phyloP scores from a whole-genome alignment of 2,329 filamentous ascomycete genomes.

The Neurospora crassa region DNA sequence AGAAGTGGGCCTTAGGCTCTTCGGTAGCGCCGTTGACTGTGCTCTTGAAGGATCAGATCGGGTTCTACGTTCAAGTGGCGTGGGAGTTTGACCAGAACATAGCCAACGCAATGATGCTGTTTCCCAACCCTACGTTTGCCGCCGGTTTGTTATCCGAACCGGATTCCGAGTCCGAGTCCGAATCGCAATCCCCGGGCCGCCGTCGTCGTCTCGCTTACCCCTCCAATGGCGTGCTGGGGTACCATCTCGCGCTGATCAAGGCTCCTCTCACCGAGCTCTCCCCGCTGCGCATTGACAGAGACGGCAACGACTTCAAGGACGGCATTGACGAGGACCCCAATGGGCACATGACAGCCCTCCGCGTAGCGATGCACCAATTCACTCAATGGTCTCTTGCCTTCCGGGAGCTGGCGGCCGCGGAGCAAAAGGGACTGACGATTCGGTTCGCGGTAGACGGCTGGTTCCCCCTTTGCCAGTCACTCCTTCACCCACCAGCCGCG shows the following conservation, averaged over 20 bases:
- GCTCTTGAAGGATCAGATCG: not conserved
- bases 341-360: slow-evolving; percentile 14
- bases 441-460: slow-evolving; percentile 40
- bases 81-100: not conserved
- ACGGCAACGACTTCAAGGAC: not conserved
- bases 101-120: not conserved
- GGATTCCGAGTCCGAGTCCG: not conserved
- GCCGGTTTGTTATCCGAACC: slow-evolving; percentile 21
- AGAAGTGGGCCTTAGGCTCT: not conserved
- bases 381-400: slow-evolving; percentile 35
- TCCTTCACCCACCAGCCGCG: slow-evolving; percentile 29
- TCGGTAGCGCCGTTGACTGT: not conserved
- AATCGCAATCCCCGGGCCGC: not conserved
- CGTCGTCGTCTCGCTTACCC: slow-evolving; percentile 30
- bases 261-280: slow-evolving; percentile 28
- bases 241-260: slow-evolving; percentile 44
- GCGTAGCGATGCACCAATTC: slow-evolving; percentile 36
- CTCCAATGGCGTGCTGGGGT: slow-evolving; percentile 42
- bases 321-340: not conserved
- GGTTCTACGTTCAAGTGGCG: not conserved
- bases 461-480: slow-evolving; percentile 39
- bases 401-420: slow-evolving; percentile 12
- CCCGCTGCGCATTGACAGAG: slow-evolving; percentile 24
- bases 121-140: slow-evolving; percentile 36
- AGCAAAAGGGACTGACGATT: slow-evolving; percentile 24